These are phyloP conservation scores for Penstemon eatonii DNA, from an alignment of 257 asterid genomes.

Conservation along the genomic window DNA sequence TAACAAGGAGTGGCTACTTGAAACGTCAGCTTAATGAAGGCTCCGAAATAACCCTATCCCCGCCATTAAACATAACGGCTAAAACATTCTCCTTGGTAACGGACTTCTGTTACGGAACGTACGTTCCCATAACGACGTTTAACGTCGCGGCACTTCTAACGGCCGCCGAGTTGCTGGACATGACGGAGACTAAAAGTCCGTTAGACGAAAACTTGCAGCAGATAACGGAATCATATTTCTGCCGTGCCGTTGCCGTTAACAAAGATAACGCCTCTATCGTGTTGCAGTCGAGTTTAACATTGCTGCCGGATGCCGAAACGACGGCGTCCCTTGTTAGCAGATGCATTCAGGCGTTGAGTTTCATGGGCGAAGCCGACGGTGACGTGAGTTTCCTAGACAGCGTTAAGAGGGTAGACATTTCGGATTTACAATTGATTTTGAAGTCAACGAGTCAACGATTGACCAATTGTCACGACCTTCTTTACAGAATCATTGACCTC, in stretches of 20 bases:
- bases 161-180: constrained; percentile 75
- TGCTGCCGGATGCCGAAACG: constrained; percentile 78
- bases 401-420: constrained; percentile 36
- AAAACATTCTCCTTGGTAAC: constrained; percentile 59
- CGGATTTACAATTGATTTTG: constrained; percentile 51
- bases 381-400: constrained; percentile 44
- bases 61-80: constrained; percentile 79
- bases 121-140: constrained; percentile 60
- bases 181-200: constrained; percentile 41
- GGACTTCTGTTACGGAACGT: constrained; percentile 68
- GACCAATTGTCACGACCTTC: constrained; percentile 63
- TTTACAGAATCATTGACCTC: constrained; percentile 65
- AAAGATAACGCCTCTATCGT: constrained; percentile 56
- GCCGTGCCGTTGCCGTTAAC: constrained; percentile 50
- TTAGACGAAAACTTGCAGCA: constrained; percentile 48
- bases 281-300: constrained; percentile 53
- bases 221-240: constrained; percentile 68
- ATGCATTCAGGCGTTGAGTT: constrained; percentile 69
- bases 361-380: constrained; percentile 46
- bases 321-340: constrained; percentile 61
- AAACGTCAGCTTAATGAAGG: constrained; percentile 48
- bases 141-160: constrained; percentile 77
- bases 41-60: constrained; percentile 71
- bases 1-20: constrained; percentile 55
- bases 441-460: constrained; percentile 56